These are phyloP conservation scores for Diplocarpon mali DNA, from an alignment of 2,329 filamentous ascomycete species.

Conservation along the genomic window DNA sequence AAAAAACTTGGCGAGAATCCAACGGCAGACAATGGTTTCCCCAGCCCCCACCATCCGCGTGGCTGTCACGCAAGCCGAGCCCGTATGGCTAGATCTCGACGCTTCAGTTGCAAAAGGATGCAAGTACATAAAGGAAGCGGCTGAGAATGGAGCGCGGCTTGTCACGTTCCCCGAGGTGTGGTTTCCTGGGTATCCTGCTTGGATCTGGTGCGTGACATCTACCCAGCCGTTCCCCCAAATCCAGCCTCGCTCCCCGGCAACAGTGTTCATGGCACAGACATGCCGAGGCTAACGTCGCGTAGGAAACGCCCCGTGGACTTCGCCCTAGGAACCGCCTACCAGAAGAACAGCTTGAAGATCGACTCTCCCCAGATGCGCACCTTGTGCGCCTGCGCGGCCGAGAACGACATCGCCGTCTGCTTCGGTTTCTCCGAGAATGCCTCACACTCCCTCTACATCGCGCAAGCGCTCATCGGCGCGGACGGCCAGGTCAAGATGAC, in stretches of 20 bases:
- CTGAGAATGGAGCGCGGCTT: slow-evolving; percentile 40
- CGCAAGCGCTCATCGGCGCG: slow-evolving; percentile 39
- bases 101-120: slow-evolving; percentile 45
- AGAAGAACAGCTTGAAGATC: slow-evolving; percentile 32
- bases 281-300: too few relatives aligned
- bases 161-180: slow-evolving; percentile 44
- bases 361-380: slow-evolving; percentile 34
- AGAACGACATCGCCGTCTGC: slow-evolving; percentile 34
- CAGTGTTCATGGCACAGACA: too few relatives aligned
- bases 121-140: slow-evolving; percentile 43
- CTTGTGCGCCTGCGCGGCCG: slow-evolving; percentile 32
- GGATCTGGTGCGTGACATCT: slow-evolving; percentile 31
- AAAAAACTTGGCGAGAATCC: too few relatives aligned
- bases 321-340: slow-evolving; percentile 23
- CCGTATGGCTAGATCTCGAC: slow-evolving; percentile 47
- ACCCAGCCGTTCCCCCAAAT: too few relatives aligned
- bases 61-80: slow-evolving; percentile 46
- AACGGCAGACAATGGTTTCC: not conserved
- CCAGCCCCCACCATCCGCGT: slow-evolving; percentile 22
- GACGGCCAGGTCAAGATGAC: slow-evolving; percentile 39
- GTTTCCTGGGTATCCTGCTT: slow-evolving; percentile 44
- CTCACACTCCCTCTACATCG: slow-evolving; percentile 35
- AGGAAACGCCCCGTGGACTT: slow-evolving; percentile 18
- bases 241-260: too few relatives aligned
- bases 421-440: slow-evolving; percentile 40